Evolutionary conservation across 2,329 filamentous ascomycete species (phyloP), one percentile per base, ranked within the genome.

Genomic region (Helotiales sp.): DNA sequence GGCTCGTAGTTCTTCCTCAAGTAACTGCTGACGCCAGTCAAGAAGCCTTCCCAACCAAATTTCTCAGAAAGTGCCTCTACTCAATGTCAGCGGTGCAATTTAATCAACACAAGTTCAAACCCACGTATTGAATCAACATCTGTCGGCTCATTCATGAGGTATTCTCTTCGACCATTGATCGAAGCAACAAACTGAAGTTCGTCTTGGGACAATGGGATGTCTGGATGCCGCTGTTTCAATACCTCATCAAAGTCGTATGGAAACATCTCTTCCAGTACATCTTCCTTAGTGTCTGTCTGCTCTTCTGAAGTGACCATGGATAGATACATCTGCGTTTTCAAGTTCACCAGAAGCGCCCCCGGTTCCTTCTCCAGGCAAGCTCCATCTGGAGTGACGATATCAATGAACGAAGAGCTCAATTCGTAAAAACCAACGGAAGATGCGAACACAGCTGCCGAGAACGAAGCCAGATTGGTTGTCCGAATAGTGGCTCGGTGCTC

Each of bases 261-360:
- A 71, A 91, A 90, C 0, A 90, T 77, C 61, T 87, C 84, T 64
- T 86, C 83, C 30, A 90, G 77, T 30, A 89, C 80, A 49, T 87
- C 83, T 22, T 86, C 84, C 58, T 84, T 83, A 1, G 82, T 80
- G 30, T 82, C 66, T 28, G 76, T 73, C 40, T 74, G 83, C 63
- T 87, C 83, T 49, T 83, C 83, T 72, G 84, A 85, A 70, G 86
- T 84, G 73, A 88, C 81, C 3, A 86, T 85, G 3, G 86, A 87
- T 64, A 90, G 87, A 72, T 89, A 90, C 15, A 87, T 87, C 75
- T 90, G 88, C 1, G 88, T 90, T 77, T 91, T 91, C 20, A 91
- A 78, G 69, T 90, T 87, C 15, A 90, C 80, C 71, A 85, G 89
- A 28, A 91, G 79, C 15, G 84, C 82, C 1, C 85, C 86, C 72